Conservation (phyloP, 1,284 basidiomycete genomes). For the Ceratobasidium sp. region DNA sequence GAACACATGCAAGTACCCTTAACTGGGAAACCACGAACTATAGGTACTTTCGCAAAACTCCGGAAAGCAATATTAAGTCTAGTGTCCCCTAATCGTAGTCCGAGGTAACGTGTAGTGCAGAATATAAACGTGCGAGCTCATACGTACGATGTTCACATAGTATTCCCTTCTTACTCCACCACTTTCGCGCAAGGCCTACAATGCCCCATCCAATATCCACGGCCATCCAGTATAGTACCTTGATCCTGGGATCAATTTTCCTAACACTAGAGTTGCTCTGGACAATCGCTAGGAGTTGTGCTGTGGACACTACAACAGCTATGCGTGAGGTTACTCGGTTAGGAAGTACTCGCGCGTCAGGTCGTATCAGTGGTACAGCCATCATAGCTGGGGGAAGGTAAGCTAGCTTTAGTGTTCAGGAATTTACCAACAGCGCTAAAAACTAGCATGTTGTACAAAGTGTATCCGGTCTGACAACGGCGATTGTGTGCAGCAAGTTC, state of each 20-base stretch:
- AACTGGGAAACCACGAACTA: too few species aligned
- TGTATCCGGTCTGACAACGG: conserved; percentile 35
- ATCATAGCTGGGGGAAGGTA: conserved; percentile 43
- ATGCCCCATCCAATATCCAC: background rate
- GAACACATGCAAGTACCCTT: too few species aligned
- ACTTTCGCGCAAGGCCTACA: background rate
- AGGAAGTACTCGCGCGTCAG: background rate
- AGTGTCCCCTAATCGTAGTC: too few species aligned
- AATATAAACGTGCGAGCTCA: background rate
- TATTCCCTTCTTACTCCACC: background rate
- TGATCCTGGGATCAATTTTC: background rate
- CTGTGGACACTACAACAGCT: conserved; percentile 26
- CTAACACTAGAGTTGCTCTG: conserved; percentile 1
- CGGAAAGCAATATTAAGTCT: background rate
- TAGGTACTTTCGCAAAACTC: too few species aligned
- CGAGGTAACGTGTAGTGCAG: too few species aligned
- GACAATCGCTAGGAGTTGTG: background rate
- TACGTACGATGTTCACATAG: background rate
- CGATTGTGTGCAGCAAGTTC: conserved; percentile 31
- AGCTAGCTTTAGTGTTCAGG: background rate
- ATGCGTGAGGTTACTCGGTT: conserved; percentile 14
- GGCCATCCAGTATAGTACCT: background rate
- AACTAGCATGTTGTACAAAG: background rate
- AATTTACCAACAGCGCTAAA: background rate
- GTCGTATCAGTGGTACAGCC: conserved; percentile 7